phyloP scores from a whole-genome alignment of 768 basidiomycete genomes.

The Tulasnella calospora region DNA sequence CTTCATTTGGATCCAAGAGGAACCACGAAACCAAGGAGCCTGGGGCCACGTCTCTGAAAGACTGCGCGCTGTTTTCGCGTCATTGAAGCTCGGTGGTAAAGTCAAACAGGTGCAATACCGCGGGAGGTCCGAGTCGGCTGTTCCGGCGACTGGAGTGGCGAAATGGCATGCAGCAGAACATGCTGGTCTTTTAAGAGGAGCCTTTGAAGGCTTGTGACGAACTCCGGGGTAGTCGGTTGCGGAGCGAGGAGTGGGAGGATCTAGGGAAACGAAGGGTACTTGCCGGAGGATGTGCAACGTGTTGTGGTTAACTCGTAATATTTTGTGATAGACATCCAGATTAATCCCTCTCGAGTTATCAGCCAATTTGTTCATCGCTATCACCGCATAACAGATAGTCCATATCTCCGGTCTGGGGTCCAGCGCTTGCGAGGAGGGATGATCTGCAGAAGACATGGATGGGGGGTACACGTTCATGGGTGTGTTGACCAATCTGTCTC shows the following conservation, averaged over 20 bases:
- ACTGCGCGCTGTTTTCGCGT: conserved; percentile 47
- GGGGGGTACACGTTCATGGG: not conserved
- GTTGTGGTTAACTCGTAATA: not conserved
- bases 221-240: not conserved
- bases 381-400: not conserved
- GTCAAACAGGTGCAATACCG: conserved; percentile 45
- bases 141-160: conserved; percentile 75
- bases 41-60: conserved; percentile 62
- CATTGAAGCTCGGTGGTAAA: conserved; percentile 36
- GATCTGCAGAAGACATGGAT: not conserved
- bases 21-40: conserved; percentile 82
- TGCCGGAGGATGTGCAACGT: conserved; percentile 8
- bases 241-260: not conserved
- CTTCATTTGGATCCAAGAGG: conserved; percentile 75
- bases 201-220: conserved; percentile 41
- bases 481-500: not conserved
- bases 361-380: not conserved
- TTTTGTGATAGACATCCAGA: not conserved
- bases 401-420: not conserved
- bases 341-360: not conserved
- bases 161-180: conserved; percentile 64
- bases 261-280: not conserved
- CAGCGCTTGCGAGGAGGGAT: not conserved
- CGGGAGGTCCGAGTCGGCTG: conserved; percentile 66
- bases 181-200: conserved; percentile 52